A percentile compares a stretch with the other conserved stretches of the same genome.
These are phyloP conservation scores for Incumbomyces delicatus DNA, from an alignment of 2,329 filamentous ascomycete species.

Conservation along the genomic window DNA sequence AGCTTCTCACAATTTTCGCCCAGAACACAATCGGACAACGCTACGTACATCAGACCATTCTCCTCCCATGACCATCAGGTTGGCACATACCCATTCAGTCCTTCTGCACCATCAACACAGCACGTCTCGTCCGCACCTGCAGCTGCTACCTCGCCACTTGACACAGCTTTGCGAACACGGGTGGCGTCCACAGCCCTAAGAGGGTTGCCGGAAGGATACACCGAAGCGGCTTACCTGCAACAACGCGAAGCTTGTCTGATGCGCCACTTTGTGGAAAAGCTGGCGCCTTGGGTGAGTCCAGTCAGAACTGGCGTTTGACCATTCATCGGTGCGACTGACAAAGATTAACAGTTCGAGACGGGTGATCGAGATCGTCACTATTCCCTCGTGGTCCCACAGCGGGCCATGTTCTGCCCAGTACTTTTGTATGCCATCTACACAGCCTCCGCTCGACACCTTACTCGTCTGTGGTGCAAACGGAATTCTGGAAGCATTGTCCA, in stretches of 20 bases:
- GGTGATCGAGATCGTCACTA: conserved; percentile 35
- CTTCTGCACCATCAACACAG: background rate
- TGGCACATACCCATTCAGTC: background rate
- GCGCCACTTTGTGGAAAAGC: conserved; percentile 18
- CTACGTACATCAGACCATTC: background rate
- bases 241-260: conserved; percentile 5
- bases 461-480: conserved; percentile 21
- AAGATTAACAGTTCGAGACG: conserved; percentile 26
- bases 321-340: too few relatives aligned
- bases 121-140: background rate
- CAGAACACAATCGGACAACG: background rate
- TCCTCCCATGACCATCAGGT: background rate
- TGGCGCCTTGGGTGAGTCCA: conserved; percentile 18
- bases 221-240: background rate
- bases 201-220: background rate
- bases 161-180: background rate
- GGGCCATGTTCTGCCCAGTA: conserved; percentile 32
- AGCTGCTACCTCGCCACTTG: background rate
- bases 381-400: conserved; percentile 31
- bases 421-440: conserved; percentile 32
- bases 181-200: background rate
- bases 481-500: background rate
- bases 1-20: background rate
- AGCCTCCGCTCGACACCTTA: conserved; percentile 30
- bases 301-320: background rate